Base-by-base conservation (phyloP, 148 eudicot genomes). In the Rhododendron vialii region DNA sequence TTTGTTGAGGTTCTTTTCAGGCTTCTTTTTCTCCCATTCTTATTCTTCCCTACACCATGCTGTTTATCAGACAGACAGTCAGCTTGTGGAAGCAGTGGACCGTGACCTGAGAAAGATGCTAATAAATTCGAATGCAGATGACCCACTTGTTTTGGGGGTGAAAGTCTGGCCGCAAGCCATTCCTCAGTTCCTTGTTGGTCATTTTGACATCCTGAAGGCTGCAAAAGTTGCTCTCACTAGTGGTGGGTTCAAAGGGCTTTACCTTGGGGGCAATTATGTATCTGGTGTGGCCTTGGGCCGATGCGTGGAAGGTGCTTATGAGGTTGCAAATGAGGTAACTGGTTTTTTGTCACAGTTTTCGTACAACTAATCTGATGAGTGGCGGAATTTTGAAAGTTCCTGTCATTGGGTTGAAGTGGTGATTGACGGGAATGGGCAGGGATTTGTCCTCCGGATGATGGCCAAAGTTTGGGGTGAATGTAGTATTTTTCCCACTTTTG, bases 201-300 rank as follows among this genome's bases (percentile, higher is more conserved):
- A 95, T 86, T 89, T 93, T 81, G 98, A 94, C 89, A 88, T 92
- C 45, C 87, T 95, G 61, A 90, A 91, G 82, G 89, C 91, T 79
- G 95, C 98, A 59, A 94, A 92, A 88, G 80, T 89, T 82, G 91
- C 93, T 87, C 88, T 95, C 63, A 85, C 73, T 38, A 84, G 82
- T 43, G 91, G 83, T 41, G 96, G 94, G 18, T 83, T 78, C 24
- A 65, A 88, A 82, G 98, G 96, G 48, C 76, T 95, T 89, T 94
- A 93, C 87, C 95, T 95, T 59, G 95, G 95, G 22, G 98, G 98
- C 20, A 95, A 94, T 87, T 95, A 93, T 85, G 95, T 94, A 10
- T 87, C 95, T 45, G 98, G 98, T 86, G 98, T 95, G 51, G 98
- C 98, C 9, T 91, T 95, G 92, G 96, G 98, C 26, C 91, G 96